Evolutionary conservation across 1,284 basidiomycete genomes (phyloP).

Genomic region (Sporisorium graminicola): DNA sequence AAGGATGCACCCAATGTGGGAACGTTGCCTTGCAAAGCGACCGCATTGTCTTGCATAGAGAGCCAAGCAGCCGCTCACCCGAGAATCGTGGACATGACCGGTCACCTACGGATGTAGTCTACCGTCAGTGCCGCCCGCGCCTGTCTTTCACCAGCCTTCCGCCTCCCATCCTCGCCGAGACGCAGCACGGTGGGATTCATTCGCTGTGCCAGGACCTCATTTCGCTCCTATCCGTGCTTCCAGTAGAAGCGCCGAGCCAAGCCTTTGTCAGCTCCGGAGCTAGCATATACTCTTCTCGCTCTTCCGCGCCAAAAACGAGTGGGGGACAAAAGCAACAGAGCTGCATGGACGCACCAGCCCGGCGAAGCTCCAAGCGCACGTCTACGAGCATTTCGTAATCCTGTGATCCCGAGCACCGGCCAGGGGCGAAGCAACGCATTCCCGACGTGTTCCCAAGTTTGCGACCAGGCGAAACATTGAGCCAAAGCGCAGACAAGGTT

Average conservation of each 20-base stretch:
- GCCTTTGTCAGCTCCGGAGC: slow-evolving; percentile 15
- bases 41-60: background rate
- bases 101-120: slow-evolving; percentile 4
- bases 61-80: background rate
- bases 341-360: background rate
- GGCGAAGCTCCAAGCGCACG: slow-evolving; percentile 1
- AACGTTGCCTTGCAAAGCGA: slow-evolving; percentile 4
- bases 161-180: slow-evolving; percentile 1
- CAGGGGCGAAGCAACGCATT: slow-evolving; percentile 22
- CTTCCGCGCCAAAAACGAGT: background rate
- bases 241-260: slow-evolving; percentile 3
- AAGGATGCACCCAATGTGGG: slow-evolving; percentile 8
- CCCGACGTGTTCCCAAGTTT: slow-evolving; percentile 19
- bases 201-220: slow-evolving; percentile 9
- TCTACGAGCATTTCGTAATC: background rate
- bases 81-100: slow-evolving; percentile 30
- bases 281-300: background rate
- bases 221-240: background rate
- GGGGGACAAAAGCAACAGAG: background rate
- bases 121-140: slow-evolving; percentile 5
- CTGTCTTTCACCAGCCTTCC: background rate
- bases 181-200: slow-evolving; percentile 8
- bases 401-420: slow-evolving; percentile 10
- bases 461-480: slow-evolving; percentile 14
- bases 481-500: slow-evolving; percentile 7